Conservation (phyloP, 805 yeast species). For the Limtongozyma cylindracea region DNA sequence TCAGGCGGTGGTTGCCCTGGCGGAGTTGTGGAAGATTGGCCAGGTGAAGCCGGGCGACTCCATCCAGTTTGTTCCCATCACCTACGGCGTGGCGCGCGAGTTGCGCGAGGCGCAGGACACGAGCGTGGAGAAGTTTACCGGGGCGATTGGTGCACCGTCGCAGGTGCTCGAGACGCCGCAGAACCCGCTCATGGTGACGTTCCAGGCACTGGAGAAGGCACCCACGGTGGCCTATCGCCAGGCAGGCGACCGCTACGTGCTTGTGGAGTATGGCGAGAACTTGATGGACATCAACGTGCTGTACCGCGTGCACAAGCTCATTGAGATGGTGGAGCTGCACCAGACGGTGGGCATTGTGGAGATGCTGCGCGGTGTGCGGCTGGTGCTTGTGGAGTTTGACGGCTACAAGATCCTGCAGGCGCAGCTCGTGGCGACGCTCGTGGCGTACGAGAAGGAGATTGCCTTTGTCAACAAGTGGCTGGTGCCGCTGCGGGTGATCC, state of each 20-base stretch:
- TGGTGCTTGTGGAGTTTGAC: slow-evolving; percentile 73
- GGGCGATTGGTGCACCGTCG: slow-evolving; percentile 6
- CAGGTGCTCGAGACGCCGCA: slow-evolving; percentile 15
- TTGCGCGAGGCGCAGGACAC: slow-evolving; percentile 38
- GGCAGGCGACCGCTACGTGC: slow-evolving; percentile 86
- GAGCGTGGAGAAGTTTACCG: slow-evolving; percentile 18
- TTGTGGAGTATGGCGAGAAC: slow-evolving; percentile 85
- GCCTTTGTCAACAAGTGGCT: slow-evolving; percentile 60
- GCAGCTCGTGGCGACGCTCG: slow-evolving; percentile 31
- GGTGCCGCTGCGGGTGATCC: slow-evolving; percentile 60
- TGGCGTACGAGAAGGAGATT: slow-evolving; percentile 56
- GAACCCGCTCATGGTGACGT: slow-evolving; percentile 40
- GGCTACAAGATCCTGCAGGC: slow-evolving; percentile 33
- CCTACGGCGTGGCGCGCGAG: slow-evolving; percentile 38
- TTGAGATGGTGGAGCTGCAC: slow-evolving; percentile 38
- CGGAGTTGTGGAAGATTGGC: slow-evolving; percentile 97
- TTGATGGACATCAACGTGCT: slow-evolving; percentile 63
- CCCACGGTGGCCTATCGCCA: slow-evolving; percentile 76
- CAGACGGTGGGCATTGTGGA: slow-evolving; percentile 67
- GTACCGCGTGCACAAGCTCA: slow-evolving; percentile 67
- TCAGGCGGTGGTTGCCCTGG: slow-evolving; percentile 84
- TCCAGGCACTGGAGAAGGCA: slow-evolving; percentile 17
- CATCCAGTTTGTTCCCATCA: slow-evolving; percentile 57
- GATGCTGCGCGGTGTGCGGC: slow-evolving; percentile 94
- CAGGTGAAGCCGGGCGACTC: slow-evolving; percentile 89